These are phyloP conservation scores for Populus hybrid DNA, from an alignment of 441 rosid species.

Conservation along the genomic window DNA sequence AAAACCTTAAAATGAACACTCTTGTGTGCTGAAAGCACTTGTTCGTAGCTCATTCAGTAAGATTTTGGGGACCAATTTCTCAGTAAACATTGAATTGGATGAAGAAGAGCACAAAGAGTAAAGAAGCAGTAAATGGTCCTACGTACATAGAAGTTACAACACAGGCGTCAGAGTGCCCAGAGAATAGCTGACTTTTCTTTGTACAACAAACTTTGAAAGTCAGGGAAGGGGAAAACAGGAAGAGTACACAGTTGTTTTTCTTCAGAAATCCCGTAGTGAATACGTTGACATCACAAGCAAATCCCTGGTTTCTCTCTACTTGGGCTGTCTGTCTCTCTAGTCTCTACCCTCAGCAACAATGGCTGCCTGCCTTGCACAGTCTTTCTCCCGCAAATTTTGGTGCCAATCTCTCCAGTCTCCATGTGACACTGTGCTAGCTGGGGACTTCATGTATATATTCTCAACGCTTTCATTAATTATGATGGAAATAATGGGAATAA, in stretches of 20 bases:
- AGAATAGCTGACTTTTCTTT: neutral
- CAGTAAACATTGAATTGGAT: neutral
- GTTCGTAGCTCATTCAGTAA: no score
- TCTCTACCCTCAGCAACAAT: neutral
- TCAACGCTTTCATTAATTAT: no score
- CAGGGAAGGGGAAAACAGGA: neutral
- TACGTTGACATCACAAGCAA: neutral
- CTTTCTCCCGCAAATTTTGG: slow-evolving; percentile 8
- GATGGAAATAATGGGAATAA: no score
- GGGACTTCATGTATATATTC: no score
- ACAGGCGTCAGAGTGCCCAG: neutral
- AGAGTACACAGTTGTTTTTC: neutral
- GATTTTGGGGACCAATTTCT: no score
- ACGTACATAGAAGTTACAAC: neutral
- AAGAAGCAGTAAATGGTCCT: slow-evolving; percentile 11
- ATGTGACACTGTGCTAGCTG: neutral
- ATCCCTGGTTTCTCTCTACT: neutral
- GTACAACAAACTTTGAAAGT: neutral
- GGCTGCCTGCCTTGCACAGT: slow-evolving; percentile 1
- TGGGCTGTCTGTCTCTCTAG: neutral
- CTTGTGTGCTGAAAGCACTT: no score
- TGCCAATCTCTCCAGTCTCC: neutral
- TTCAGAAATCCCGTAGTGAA: neutral
- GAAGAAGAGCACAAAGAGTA: neutral
- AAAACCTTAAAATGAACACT: no score